Conservation (phyloP, 2,329 filamentous ascomycete genomes). For the Fusarium pseudonygamai region DNA sequence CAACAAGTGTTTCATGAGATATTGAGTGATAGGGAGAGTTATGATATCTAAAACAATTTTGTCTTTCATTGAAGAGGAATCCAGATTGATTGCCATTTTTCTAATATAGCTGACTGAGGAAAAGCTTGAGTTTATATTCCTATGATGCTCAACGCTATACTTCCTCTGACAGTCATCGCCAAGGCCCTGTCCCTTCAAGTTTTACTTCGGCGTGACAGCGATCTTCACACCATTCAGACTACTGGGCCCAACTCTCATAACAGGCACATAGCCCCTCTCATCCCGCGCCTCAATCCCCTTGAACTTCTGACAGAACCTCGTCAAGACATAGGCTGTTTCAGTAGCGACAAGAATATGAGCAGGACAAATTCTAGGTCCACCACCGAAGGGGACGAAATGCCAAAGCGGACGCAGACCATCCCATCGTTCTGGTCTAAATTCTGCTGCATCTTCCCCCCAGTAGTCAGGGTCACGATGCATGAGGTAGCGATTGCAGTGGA, state of each 20-base stretch:
- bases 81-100: rapidly evolving
- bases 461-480: neutral
- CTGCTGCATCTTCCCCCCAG: neutral
- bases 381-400: neutral
- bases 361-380: neutral
- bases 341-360: neutral
- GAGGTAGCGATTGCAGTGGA: neutral
- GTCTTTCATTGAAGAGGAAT: too few relatives aligned
- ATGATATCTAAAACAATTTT: neutral
- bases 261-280: neutral
- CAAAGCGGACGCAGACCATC: neutral
- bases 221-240: neutral
- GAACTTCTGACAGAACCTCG: neutral
- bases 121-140: too few relatives aligned
- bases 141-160: too few relatives aligned
- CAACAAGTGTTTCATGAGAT: neutral
- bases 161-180: too few relatives aligned
- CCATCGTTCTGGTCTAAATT: neutral
- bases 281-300: neutral
- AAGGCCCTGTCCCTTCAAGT: rapidly evolving
- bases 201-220: neutral
- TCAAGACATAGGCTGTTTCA: neutral
- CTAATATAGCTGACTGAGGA: rapidly evolving
- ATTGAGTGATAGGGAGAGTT: too few relatives aligned
- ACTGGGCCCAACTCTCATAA: constrained; percentile 2